Evolutionary conservation across 208 protist species (phyloP).

Genomic region (Naegleria lovaniensis): DNA sequence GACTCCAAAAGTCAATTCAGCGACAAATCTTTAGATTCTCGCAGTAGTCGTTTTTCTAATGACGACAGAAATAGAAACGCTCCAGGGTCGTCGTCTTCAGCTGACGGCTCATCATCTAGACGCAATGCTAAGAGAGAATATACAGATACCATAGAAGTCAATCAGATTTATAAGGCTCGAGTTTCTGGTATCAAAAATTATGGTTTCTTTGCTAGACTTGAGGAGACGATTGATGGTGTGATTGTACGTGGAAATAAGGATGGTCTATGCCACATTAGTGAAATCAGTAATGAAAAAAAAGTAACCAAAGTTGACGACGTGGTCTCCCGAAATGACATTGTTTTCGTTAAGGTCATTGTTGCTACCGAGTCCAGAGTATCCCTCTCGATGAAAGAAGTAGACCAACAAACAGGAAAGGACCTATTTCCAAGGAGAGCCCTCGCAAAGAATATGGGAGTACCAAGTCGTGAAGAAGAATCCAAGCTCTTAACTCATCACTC

Average conservation of each 20-base stretch:
- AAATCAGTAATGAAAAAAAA: neutral
- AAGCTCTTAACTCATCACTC: neutral
- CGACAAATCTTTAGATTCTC: neutral
- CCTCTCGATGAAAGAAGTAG: constrained; percentile 72
- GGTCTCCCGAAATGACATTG: neutral
- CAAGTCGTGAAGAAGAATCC: neutral
- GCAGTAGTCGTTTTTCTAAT: neutral
- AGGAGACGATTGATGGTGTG: neutral
- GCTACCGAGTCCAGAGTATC: constrained; percentile 51
- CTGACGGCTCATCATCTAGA: neutral
- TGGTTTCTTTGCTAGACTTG: neutral
- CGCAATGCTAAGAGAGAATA: neutral
- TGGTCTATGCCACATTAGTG: neutral
- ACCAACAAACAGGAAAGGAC: constrained; percentile 59
- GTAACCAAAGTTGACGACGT: neutral
- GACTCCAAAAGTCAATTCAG: neutral
- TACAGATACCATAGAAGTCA: neutral
- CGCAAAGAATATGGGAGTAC: neutral
- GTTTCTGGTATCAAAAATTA: neutral
- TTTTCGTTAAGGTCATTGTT: constrained; percentile 58
- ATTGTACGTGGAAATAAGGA: neutral
- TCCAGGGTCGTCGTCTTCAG: neutral
- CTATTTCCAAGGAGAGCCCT: constrained; percentile 24
- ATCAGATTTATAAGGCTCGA: constrained; percentile 1
- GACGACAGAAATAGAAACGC: neutral